Conservation (phyloP, 2,329 filamentous ascomycete species). For the Pleoardoris graminearum region DNA sequence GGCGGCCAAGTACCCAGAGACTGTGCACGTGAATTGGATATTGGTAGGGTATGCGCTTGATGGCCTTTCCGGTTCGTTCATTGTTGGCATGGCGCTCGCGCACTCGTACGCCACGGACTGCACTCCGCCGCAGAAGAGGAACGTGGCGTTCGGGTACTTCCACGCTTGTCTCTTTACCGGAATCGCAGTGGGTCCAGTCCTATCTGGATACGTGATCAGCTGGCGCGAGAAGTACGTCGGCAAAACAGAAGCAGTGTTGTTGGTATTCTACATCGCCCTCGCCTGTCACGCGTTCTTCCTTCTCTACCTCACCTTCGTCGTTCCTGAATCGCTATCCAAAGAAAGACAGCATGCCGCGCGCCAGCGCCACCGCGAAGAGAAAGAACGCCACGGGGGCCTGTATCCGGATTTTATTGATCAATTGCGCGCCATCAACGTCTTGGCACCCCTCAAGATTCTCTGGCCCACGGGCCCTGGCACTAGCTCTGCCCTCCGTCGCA, state of each 20-base stretch:
- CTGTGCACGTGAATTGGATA: conserved; percentile 75
- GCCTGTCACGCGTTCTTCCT: conserved; percentile 75
- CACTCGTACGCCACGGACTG: conserved; percentile 92
- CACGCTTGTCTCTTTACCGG: conserved; percentile 87
- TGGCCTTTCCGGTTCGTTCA: conserved; percentile 86
- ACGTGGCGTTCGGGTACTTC: conserved; percentile 84
- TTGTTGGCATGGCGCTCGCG: conserved; percentile 74
- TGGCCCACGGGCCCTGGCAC: conserved; percentile 70
- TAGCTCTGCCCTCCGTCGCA: conserved; percentile 67
- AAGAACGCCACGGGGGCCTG: conserved; percentile 35
- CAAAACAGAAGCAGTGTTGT: conserved; percentile 71
- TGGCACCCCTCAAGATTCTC: conserved; percentile 77
- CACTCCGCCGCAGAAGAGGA: conserved; percentile 75
- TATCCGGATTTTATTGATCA: conserved; percentile 51
- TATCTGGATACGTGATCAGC: conserved; percentile 79
- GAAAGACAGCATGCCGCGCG: conserved; percentile 71
- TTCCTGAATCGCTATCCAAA: conserved; percentile 84
- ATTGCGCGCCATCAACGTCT: conserved; percentile 61
- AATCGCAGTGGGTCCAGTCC: conserved; percentile 81
- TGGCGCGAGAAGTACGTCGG: conserved; percentile 34
- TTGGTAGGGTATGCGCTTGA: conserved; percentile 77
- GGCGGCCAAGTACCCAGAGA: conserved; percentile 73
- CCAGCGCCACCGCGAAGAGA: conserved; percentile 62
- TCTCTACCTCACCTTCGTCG: conserved; percentile 67
- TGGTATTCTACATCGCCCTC: conserved; percentile 83